These are phyloP conservation scores for Nicotiana sylvestris DNA, from an alignment of 257 asterid species.

Conservation along the genomic window DNA sequence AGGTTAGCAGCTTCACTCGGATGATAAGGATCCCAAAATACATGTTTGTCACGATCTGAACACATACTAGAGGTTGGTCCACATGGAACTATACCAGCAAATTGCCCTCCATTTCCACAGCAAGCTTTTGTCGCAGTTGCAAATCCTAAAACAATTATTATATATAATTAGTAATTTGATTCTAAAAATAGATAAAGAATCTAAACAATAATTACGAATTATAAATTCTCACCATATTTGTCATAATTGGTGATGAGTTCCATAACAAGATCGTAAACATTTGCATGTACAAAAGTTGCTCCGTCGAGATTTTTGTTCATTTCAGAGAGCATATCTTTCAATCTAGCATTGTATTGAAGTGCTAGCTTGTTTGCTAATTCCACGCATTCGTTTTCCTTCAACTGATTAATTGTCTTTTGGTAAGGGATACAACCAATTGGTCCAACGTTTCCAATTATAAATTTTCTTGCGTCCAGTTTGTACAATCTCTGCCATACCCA, in stretches of 20 bases:
- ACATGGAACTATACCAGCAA: constrained; percentile 80
- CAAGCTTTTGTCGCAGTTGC: constrained; percentile 62
- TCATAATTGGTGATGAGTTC: constrained; percentile 72
- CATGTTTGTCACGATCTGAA: constrained; percentile 61
- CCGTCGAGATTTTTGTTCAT: constrained; percentile 56
- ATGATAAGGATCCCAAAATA: constrained; percentile 94
- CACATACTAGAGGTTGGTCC: constrained; percentile 87
- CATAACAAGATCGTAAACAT: constrained; percentile 86
- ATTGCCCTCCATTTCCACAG: constrained; percentile 90
- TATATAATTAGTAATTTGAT: no score
- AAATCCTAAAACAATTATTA: constrained; percentile 47
- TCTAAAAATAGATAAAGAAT: background rate
- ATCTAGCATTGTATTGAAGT: constrained; percentile 54
- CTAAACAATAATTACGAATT: background rate
- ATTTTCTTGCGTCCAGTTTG: constrained; percentile 73
- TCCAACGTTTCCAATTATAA: constrained; percentile 77
- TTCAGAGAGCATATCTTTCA: constrained; percentile 59
- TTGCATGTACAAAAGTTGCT: constrained; percentile 71
- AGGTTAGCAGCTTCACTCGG: constrained; percentile 90
- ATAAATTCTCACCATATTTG: constrained; percentile 47
- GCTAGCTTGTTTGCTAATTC: constrained; percentile 78
- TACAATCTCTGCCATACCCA: constrained; percentile 57
- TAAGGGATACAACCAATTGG: constrained; percentile 97
- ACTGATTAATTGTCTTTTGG: constrained; percentile 70
- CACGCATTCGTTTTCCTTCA: constrained; percentile 59